Evolutionary conservation across 2,329 filamentous ascomycete species (phyloP).

Genomic region (Helotiales sp.): DNA sequence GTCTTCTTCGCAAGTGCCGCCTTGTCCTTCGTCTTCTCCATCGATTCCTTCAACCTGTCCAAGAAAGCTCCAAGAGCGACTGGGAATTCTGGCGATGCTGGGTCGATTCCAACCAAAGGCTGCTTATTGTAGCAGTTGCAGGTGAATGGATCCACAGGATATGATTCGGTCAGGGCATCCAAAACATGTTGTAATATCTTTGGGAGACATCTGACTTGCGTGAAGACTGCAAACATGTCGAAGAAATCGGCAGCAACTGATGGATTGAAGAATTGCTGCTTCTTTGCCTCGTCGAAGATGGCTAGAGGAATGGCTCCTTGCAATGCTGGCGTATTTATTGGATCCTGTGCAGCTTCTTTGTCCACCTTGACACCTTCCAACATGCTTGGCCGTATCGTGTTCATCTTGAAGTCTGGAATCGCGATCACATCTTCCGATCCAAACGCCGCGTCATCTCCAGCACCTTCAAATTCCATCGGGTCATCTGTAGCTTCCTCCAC

Average conservation of each 20-base stretch:
- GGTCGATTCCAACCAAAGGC: conserved; percentile 68
- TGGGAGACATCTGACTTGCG: conserved; percentile 64
- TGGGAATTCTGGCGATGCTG: conserved; percentile 73
- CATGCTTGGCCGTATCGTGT: conserved; percentile 53
- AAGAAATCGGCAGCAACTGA: conserved; percentile 78
- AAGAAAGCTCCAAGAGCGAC: conserved; percentile 70
- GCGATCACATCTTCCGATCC: conserved; percentile 58
- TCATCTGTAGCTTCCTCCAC: conserved; percentile 49
- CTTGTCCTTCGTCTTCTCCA: conserved; percentile 52
- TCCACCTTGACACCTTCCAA: conserved; percentile 60
- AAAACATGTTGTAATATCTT: conserved; percentile 78
- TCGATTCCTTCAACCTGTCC: conserved; percentile 60
- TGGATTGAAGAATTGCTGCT: conserved; percentile 72
- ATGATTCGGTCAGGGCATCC: conserved; percentile 62
- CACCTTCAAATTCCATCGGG: conserved; percentile 52
- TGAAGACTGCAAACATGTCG: conserved; percentile 75
- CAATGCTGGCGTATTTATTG: conserved; percentile 73
- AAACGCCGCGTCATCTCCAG: conserved; percentile 44
- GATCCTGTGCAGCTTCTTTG: conserved; percentile 41
- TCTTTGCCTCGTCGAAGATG: conserved; percentile 85
- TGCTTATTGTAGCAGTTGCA: conserved; percentile 74
- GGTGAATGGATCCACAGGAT: conserved; percentile 65
- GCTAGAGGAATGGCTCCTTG: conserved; percentile 93
- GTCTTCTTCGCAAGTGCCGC: conserved; percentile 54
- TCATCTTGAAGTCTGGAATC: conserved; percentile 54